These are phyloP conservation scores for Xerocomus cyaneibrunnescens DNA, from an alignment of 1,284 basidiomycete species.

Conservation along the genomic window DNA sequence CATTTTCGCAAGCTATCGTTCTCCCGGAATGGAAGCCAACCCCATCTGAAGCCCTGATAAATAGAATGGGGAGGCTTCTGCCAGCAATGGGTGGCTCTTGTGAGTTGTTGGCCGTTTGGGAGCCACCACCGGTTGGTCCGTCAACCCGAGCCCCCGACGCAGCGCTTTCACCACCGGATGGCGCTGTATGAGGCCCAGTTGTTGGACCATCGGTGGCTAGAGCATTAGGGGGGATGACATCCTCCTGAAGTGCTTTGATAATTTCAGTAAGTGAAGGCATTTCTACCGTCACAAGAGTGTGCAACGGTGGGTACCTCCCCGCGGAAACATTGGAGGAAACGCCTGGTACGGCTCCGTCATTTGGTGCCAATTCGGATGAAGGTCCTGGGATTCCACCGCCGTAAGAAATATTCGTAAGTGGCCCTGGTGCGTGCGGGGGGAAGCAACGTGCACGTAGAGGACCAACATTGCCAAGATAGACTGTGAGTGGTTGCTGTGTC, in stretches of 20 bases:
- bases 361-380: conserved; percentile 32
- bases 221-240: conserved; percentile 47
- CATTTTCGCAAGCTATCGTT: conserved; percentile 80
- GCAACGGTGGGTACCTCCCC: conserved; percentile 55
- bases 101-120: conserved; percentile 25
- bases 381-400: conserved; percentile 41
- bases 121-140: conserved; percentile 16
- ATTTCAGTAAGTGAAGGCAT: conserved; percentile 71
- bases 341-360: conserved; percentile 33
- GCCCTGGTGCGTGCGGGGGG: conserved; percentile 64
- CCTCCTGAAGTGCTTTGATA: conserved; percentile 71
- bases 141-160: conserved; percentile 22
- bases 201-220: conserved; percentile 35
- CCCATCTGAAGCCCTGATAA: conserved; percentile 74
- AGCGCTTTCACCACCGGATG: conserved; percentile 21
- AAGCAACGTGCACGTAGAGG: conserved; percentile 74
- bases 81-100: conserved; percentile 56
- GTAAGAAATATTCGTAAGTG: conserved; percentile 60
- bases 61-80: conserved; percentile 65
- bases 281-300: conserved; percentile 77
- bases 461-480: conserved; percentile 88
- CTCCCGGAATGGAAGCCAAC: conserved; percentile 83
- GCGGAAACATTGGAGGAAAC: conserved; percentile 29
- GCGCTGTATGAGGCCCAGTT: conserved; percentile 37
- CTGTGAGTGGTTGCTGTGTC: conserved; percentile 69